Percentiles rank a stretch among this genome's conserved stretches.
phyloP scores from a whole-genome alignment of 2,329 filamentous ascomycete species.

The Exophiala viscosa region DNA sequence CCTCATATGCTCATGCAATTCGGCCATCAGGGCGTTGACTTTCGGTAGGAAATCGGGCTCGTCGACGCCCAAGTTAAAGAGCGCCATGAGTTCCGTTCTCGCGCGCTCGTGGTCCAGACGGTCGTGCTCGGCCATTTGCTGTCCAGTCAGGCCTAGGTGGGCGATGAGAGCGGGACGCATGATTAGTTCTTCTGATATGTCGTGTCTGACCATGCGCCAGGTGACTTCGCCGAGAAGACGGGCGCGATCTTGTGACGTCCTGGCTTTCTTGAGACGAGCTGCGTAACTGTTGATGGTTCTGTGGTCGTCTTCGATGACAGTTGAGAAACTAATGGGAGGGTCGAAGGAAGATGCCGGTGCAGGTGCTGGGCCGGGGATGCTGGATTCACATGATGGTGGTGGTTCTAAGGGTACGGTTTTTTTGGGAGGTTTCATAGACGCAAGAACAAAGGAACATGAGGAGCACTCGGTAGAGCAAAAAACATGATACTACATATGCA shows the following conservation, averaged over 20 bases:
- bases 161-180: slow-evolving; percentile 25
- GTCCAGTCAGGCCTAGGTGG: slow-evolving; percentile 17
- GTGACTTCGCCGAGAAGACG: slow-evolving; percentile 17
- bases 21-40: slow-evolving; percentile 11
- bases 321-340: slow-evolving; percentile 20
- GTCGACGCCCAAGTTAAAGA: slow-evolving; percentile 5
- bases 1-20: slow-evolving; percentile 24
- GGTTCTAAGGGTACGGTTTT: not conserved
- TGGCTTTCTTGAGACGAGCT: slow-evolving; percentile 75
- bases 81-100: slow-evolving; percentile 10
- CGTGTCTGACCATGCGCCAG: slow-evolving; percentile 26
- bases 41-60: not conserved
- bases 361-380: not conserved
- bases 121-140: slow-evolving; percentile 23
- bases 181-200: slow-evolving; percentile 26
- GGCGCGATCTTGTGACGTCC: slow-evolving; percentile 34
- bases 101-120: slow-evolving; percentile 23
- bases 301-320: slow-evolving; percentile 26
- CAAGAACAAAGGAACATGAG: no score
- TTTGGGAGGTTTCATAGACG: no score
- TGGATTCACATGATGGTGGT: not conserved
- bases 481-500: no score
- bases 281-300: slow-evolving; percentile 75
- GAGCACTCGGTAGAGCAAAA: no score
- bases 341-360: not conserved